Evolutionary conservation across 805 yeast genomes (phyloP).

Genomic region (Yarrowia sp.): DNA sequence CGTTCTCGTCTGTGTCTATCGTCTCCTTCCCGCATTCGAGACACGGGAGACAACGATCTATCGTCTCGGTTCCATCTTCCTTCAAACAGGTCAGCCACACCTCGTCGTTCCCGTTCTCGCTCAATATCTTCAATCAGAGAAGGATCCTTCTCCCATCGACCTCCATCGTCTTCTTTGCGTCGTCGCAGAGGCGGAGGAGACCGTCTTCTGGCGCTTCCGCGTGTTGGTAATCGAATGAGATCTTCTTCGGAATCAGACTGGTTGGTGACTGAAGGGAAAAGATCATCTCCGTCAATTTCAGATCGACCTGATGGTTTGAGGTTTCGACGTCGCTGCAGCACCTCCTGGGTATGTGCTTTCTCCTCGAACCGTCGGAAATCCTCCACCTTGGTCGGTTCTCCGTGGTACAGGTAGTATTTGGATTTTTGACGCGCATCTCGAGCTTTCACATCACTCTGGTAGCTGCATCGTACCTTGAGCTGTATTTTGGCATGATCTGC

Average conservation of each 20-base stretch:
- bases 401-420: conserved; percentile 64
- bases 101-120: not conserved
- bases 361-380: conserved; percentile 30
- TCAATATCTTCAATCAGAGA: conserved; percentile 4
- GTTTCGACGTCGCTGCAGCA: conserved; percentile 13
- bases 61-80: not conserved
- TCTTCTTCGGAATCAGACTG: conserved; percentile 2
- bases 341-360: conserved; percentile 26
- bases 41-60: conserved; percentile 7
- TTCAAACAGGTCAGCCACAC: not conserved
- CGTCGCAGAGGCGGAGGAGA: not conserved
- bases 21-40: conserved; percentile 10
- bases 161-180: not conserved
- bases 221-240: not conserved
- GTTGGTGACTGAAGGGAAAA: conserved; percentile 40
- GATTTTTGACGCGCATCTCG: conserved; percentile 57
- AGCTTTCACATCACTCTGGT: conserved; percentile 54
- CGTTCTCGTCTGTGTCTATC: conserved; percentile 22
- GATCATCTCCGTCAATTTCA: conserved; percentile 39
- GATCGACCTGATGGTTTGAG: conserved; percentile 23
- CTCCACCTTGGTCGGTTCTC: conserved; percentile 55
- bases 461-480: conserved; percentile 51
- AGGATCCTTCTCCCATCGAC: conserved; percentile 21
- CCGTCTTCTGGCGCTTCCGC: not conserved
- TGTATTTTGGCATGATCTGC: conserved; percentile 37